Evolutionary conservation across 805 yeast species (phyloP).

Genomic region (Yarrowia sp.): DNA sequence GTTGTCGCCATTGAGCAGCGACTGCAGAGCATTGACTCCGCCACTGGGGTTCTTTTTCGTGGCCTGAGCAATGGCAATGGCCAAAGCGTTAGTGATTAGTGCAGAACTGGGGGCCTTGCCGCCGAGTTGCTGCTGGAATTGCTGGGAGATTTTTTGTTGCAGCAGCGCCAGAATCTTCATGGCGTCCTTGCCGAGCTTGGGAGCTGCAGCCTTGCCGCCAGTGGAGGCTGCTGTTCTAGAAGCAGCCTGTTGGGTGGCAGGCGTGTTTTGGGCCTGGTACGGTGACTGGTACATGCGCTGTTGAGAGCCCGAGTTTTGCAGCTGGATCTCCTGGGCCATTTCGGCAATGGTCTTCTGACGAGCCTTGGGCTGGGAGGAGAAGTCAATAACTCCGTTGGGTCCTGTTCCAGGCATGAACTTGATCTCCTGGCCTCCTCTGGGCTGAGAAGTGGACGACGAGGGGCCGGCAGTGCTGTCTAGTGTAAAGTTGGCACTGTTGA

Average conservation of each 20-base stretch:
- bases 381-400: constrained; percentile 18
- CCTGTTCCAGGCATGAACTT: constrained; percentile 22
- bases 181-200: constrained; percentile 47
- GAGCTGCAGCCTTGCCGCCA: constrained; percentile 12
- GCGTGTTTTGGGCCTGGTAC: constrained; percentile 20
- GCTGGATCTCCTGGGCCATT: constrained; percentile 37
- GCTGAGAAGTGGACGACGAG: constrained; percentile 3
- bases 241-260: background rate
- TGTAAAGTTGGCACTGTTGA: constrained; percentile 19
- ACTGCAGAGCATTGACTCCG: constrained; percentile 33
- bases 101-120: constrained; percentile 81
- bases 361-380: constrained; percentile 29
- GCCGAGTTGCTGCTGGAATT: constrained; percentile 74
- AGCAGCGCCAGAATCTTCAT: constrained; percentile 74
- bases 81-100: constrained; percentile 83
- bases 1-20: constrained; percentile 32
- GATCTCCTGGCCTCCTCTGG: constrained; percentile 16
- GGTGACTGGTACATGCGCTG: constrained; percentile 26
- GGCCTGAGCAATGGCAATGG: constrained; percentile 88
- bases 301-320: constrained; percentile 31
- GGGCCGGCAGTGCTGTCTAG: constrained; percentile 4
- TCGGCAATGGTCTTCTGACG: constrained; percentile 39
- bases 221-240: background rate
- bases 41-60: constrained; percentile 59
- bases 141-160: constrained; percentile 78